These are phyloP conservation scores for Torulaspora delbrueckii DNA, from an alignment of 805 yeast genomes.

Conservation along the genomic window DNA sequence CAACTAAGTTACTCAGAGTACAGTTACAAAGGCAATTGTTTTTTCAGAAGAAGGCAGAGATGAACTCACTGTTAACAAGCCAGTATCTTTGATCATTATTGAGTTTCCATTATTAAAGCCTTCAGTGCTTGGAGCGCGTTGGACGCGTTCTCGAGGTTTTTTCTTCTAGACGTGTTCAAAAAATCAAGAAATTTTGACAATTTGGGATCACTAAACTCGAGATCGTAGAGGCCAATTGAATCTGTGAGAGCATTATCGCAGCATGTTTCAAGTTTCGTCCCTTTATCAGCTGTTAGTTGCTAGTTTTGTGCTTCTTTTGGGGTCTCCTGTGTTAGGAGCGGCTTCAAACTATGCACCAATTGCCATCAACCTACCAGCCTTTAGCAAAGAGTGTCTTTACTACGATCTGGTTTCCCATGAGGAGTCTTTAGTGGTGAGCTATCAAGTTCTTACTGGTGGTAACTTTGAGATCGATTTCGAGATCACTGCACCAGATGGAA, in stretches of 20 bases:
- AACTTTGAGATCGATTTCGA: constrained; percentile 62
- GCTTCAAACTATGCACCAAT: constrained; percentile 35
- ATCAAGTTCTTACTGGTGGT: constrained; percentile 61
- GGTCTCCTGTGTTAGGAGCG: constrained; percentile 16
- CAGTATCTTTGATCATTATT: background rate
- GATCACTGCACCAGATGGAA: constrained; percentile 51
- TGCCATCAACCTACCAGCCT: constrained; percentile 38
- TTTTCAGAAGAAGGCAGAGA: constrained; percentile 55
- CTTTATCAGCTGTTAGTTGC: constrained; percentile 4
- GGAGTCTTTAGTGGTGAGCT: constrained; percentile 40
- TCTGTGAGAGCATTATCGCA: constrained; percentile 3
- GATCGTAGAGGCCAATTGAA: constrained; percentile 13
- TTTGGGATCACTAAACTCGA: background rate
- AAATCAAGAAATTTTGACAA: background rate
- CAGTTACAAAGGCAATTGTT: constrained; percentile 57
- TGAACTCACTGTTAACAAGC: constrained; percentile 37
- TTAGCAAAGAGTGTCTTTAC: constrained; percentile 43
- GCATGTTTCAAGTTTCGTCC: constrained; percentile 2
- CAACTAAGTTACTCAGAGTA: constrained; percentile 22
- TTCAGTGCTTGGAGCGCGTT: background rate
- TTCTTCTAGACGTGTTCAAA: constrained; percentile 3
- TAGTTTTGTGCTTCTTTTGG: constrained; percentile 1
- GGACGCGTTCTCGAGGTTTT: constrained; percentile 3
- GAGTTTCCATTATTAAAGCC: background rate
- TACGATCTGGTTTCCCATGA: constrained; percentile 36